These are phyloP conservation scores for Kurtzmaniella quercitrusa DNA, from an alignment of 1,139 yeast species.

Conservation along the genomic window DNA sequence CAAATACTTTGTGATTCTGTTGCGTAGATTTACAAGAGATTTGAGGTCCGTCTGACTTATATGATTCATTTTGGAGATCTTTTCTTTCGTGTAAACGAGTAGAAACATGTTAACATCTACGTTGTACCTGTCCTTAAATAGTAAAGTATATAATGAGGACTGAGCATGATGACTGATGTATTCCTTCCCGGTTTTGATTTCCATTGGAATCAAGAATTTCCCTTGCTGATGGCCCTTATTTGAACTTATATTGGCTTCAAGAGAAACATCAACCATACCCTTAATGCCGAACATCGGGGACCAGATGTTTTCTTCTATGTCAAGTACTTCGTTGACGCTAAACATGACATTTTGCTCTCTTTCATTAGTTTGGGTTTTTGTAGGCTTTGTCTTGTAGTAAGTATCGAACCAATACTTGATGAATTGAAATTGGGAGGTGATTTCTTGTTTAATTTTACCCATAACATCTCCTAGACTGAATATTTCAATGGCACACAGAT, in stretches of 20 bases:
- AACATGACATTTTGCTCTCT: constrained; percentile 34
- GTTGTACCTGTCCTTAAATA: constrained; percentile 76
- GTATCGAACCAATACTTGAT: constrained; percentile 61
- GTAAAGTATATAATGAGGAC: constrained; percentile 75
- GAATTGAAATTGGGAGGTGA: constrained; percentile 50
- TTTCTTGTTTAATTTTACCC: constrained; percentile 41
- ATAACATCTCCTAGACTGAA: constrained; percentile 52
- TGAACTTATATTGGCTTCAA: constrained; percentile 48
- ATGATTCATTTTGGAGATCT: constrained; percentile 53
- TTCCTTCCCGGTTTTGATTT: constrained; percentile 79
- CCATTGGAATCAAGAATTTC: constrained; percentile 67
- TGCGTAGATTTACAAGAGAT: constrained; percentile 63
- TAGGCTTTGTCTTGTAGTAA: constrained; percentile 29
- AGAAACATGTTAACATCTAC: constrained; percentile 61
- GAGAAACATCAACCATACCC: constrained; percentile 86
- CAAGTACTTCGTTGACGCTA: constrained; percentile 63
- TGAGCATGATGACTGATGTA: constrained; percentile 79
- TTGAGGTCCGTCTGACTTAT: constrained; percentile 54
- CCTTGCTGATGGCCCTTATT: constrained; percentile 17
- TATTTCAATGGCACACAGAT: constrained; percentile 45
- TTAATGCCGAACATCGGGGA: constrained; percentile 89
- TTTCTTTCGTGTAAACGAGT: constrained; percentile 68
- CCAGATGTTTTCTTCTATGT: constrained; percentile 88
- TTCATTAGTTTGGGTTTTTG: constrained; percentile 35
- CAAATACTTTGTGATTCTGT: constrained; percentile 59